Base-by-base conservation (phyloP, 2,329 filamentous ascomycete species). In the Huntiella decipiens region DNA sequence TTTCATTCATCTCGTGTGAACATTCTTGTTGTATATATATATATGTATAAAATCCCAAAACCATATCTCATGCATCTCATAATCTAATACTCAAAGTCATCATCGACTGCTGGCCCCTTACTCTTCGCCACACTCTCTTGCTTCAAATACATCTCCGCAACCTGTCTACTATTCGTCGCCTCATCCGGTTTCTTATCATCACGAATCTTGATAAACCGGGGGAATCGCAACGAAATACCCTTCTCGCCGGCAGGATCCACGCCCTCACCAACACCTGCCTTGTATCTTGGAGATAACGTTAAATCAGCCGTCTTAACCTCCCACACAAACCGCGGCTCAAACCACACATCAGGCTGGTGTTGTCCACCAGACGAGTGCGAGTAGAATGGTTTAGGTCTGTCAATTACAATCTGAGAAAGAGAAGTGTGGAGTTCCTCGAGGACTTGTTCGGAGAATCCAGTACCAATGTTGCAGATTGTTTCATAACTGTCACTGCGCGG, bases 261-360 rank as follows among this genome's bases (percentile, higher is more conserved):
- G 5, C 87, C 77, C 58, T 92, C 84, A 54, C 80, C 77, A 40
- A 74, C 75, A 1, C 83, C 91, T n/a, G 91, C 91, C 63, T 87
- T 85, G 63, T 98, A 98, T 35, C 87, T 70, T 19, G 91, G 91
- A 54, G 81, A 88, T 16, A 98, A 71, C 1, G 91, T 96, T 55
- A 98, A 62, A 66, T 98, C 91, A 1, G 91, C 91, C 10, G 88
- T 93, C 67, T 88, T 93, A 54, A 98, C 87, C 63, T 98, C 91
- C 91, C 91, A 98, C 1, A 98, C 91, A 55, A 81, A 79, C 37
- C 78, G 77, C 11, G 91, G 84, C 67, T 98, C 91, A 59, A 98
- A 91, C 91, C 91, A 98, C 34, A 98, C 86, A 60, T 98, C 91
- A 1, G 91, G 91, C 60, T 98, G 91, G 59, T 96, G 86, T 63